These are phyloP conservation scores for Sanghuangporus sanghuang DNA, from an alignment of 1,284 basidiomycete species.

Conservation along the genomic window DNA sequence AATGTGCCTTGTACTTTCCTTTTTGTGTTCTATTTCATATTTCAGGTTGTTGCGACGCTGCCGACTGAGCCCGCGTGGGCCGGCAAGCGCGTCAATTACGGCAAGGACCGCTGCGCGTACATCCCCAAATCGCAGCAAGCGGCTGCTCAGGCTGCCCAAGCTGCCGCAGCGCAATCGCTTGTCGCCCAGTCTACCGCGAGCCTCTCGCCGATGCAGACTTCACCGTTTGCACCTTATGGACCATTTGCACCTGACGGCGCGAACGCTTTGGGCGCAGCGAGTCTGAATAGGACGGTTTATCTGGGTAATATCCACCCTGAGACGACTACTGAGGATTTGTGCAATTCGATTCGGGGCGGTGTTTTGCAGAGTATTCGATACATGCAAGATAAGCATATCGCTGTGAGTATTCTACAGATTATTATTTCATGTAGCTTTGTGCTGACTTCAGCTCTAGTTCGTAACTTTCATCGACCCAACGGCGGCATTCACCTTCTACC, in stretches of 20 bases:
- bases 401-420: constrained; percentile 45
- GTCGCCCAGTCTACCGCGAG: constrained; percentile 48
- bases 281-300: constrained; percentile 85
- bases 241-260: constrained; percentile 45
- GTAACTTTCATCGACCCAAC: constrained; percentile 88
- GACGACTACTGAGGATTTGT: constrained; percentile 87
- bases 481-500: constrained; percentile 88
- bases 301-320: constrained; percentile 93
- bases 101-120: constrained; percentile 94
- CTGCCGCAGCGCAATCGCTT: constrained; percentile 75
- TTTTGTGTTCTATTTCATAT: constrained; percentile 1
- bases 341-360: constrained; percentile 90
- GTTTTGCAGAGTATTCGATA: constrained; percentile 87
- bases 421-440: constrained; percentile 11
- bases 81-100: constrained; percentile 92
- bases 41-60: constrained; percentile 83
- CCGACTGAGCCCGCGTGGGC: constrained; percentile 87
- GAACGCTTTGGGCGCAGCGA: constrained; percentile 34
- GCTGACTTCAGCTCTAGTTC: constrained; percentile 46
- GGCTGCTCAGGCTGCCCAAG: constrained; percentile 75
- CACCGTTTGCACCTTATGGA: constrained; percentile 27
- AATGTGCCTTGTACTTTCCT: not conserved
- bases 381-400: constrained; percentile 93
- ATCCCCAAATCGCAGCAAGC: constrained; percentile 87
- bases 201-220: constrained; percentile 31